Evolutionary conservation across 495 filamentous ascomycete species (phyloP).

Genomic region (Lichina pygmaea): DNA sequence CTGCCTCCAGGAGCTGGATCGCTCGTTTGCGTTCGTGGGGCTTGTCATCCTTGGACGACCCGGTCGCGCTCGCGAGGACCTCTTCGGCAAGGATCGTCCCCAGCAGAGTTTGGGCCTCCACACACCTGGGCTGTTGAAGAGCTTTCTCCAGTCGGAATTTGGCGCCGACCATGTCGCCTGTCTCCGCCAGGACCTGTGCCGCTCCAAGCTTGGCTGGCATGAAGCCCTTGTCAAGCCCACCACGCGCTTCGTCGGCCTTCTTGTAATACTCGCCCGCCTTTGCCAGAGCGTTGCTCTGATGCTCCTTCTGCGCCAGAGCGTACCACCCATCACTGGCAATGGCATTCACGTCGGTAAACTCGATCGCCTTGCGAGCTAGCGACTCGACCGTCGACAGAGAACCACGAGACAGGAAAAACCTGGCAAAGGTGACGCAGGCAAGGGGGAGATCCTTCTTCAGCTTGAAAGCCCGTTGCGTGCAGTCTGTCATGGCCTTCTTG

Average conservation of each 20-base stretch:
- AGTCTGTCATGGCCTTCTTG: conserved; percentile 80
- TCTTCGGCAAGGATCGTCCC: conserved; percentile 84
- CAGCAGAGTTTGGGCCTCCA: conserved; percentile 77
- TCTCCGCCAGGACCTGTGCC: conserved; percentile 64
- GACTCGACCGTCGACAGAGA: conserved; percentile 51
- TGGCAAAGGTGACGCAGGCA: conserved; percentile 68
- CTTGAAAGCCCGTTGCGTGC: conserved; percentile 84
- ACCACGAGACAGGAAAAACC: conserved; percentile 63
- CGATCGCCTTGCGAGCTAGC: conserved; percentile 76
- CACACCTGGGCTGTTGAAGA: conserved; percentile 53
- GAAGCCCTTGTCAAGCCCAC: conserved; percentile 65
- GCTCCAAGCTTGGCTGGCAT: conserved; percentile 79
- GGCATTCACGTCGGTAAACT: conserved; percentile 79
- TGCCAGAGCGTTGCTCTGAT: conserved; percentile 38
- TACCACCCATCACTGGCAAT: conserved; percentile 96
- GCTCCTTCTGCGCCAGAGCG: conserved; percentile 65
- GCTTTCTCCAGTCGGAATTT: conserved; percentile 89
- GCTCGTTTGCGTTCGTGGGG: conserved; percentile 58
- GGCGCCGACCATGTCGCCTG: conserved; percentile 64
- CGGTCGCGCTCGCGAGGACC: conserved; percentile 50
- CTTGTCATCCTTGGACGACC: conserved; percentile 64
- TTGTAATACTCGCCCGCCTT: conserved; percentile 60
- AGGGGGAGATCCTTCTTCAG: conserved; percentile 79
- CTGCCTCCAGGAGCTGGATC: conserved; percentile 50
- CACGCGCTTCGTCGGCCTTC: conserved; percentile 67